Evolutionary conservation across 192 early-diverging fungal species (phyloP).

Genomic region (Gonapodya sp.): DNA sequence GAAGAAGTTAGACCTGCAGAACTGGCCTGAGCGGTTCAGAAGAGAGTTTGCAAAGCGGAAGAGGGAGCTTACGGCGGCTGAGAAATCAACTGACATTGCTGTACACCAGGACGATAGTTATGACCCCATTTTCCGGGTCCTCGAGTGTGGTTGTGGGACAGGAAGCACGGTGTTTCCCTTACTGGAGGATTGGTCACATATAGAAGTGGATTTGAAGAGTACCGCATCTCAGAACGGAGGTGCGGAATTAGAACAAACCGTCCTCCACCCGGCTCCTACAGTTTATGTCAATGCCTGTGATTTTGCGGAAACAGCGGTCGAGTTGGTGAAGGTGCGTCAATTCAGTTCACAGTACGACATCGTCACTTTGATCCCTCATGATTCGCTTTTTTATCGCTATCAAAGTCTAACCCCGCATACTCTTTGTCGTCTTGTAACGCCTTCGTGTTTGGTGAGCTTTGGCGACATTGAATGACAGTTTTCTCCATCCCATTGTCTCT

Average conservation of each 20-base stretch:
- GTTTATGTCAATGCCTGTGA: constrained; percentile 91
- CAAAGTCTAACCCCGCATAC: constrained; percentile 39
- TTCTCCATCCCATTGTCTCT: not conserved
- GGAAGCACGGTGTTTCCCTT: constrained; percentile 95
- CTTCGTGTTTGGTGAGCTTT: constrained; percentile 77
- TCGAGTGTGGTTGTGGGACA: constrained; percentile 96
- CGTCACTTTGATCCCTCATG: constrained; percentile 16
- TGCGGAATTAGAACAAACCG: not conserved
- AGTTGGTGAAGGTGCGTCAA: constrained; percentile 66
- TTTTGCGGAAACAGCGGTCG: constrained; percentile 80
- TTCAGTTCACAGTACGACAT: constrained; percentile 7
- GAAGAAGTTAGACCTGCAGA: constrained; percentile 33
- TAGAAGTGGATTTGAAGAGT: constrained; percentile 21
- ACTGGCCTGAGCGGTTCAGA: constrained; percentile 29
- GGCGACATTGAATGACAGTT: constrained; percentile 1
- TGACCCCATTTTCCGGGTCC: constrained; percentile 37
- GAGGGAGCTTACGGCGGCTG: constrained; percentile 12
- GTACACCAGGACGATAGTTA: constrained; percentile 9
- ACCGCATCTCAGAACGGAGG: not conserved
- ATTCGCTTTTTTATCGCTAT: no score
- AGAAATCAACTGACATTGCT: not conserved
- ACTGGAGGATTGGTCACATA: constrained; percentile 47
- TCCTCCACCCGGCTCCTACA: constrained; percentile 24
- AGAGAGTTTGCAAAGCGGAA: constrained; percentile 20
- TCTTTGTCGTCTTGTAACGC: constrained; percentile 60